These are phyloP conservation scores for Royoungia palumana DNA, from an alignment of 768 basidiomycete species.

Conservation along the genomic window DNA sequence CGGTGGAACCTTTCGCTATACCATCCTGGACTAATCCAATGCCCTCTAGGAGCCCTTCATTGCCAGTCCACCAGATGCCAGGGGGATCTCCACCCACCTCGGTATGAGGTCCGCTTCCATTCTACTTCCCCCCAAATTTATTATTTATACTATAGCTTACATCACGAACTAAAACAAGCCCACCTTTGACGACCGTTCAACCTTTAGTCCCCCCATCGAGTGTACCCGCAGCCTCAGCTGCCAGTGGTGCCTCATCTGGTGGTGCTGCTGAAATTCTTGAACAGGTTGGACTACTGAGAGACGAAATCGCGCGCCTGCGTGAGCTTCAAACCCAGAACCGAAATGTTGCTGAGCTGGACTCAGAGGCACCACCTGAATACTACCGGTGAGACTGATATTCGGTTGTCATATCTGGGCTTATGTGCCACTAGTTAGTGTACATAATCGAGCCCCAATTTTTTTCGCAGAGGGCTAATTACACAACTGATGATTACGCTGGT, in stretches of 20 bases:
- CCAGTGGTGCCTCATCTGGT: background rate
- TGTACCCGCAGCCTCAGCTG: background rate
- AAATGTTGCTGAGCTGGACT: background rate
- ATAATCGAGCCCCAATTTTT: no score
- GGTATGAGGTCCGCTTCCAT: background rate
- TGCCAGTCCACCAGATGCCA: background rate
- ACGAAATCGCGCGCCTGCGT: conserved; percentile 12
- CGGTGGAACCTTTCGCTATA: conserved; percentile 4
- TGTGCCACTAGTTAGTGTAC: no score
- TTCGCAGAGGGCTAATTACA: no score
- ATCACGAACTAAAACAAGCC: background rate
- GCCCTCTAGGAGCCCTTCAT: background rate
- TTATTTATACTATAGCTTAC: background rate
- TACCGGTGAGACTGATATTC: no score
- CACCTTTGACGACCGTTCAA: background rate
- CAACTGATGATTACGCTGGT: no score
- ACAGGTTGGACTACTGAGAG: conserved; percentile 7
- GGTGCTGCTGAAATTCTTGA: background rate
- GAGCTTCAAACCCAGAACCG: background rate
- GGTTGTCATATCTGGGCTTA: no score
- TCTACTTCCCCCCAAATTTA: no score
- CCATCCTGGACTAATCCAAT: background rate
- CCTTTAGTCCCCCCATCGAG: background rate
- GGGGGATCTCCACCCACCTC: background rate
- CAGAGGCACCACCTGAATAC: background rate